phyloP scores from a whole-genome alignment of 2,329 filamentous ascomycete species.

The Fusarium sacchari region DNA sequence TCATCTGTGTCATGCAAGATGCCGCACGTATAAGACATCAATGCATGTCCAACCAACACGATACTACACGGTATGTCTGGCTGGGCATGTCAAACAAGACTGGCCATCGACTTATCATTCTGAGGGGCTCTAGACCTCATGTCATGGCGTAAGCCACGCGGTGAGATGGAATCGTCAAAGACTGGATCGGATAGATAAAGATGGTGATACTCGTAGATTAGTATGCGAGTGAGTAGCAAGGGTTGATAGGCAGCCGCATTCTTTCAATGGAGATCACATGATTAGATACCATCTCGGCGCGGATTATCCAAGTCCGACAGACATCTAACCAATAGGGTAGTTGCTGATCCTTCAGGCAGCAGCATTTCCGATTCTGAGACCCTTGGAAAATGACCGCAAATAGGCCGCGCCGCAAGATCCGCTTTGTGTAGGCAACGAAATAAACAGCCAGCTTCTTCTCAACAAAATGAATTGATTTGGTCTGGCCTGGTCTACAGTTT shows the following conservation, averaged over 20 bases:
- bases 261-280: conserved; percentile 2
- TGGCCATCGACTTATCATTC: neutral
- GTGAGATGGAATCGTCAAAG: neutral
- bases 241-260: conserved; percentile 28
- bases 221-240: neutral
- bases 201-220: neutral
- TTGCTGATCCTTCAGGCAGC: conserved; percentile 41
- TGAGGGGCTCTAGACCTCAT: neutral
- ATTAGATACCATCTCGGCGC: neutral
- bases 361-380: conserved; percentile 37
- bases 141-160: neutral
- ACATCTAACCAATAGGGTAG: neutral
- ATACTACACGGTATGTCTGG: neutral
- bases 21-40: neutral
- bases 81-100: neutral
- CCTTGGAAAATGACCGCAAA: conserved; percentile 41
- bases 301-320: neutral
- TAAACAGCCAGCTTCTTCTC: conserved; percentile 35
- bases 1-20: neutral
- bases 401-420: conserved; percentile 42
- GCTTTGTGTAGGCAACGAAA: conserved; percentile 46
- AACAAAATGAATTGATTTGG: conserved; percentile 36
- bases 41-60: neutral
- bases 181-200: conserved; percentile 12
- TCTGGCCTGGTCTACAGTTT: neutral